Base-by-base conservation (phyloP, 768 basidiomycete genomes). In the Punctularia strigosozonata region DNA sequence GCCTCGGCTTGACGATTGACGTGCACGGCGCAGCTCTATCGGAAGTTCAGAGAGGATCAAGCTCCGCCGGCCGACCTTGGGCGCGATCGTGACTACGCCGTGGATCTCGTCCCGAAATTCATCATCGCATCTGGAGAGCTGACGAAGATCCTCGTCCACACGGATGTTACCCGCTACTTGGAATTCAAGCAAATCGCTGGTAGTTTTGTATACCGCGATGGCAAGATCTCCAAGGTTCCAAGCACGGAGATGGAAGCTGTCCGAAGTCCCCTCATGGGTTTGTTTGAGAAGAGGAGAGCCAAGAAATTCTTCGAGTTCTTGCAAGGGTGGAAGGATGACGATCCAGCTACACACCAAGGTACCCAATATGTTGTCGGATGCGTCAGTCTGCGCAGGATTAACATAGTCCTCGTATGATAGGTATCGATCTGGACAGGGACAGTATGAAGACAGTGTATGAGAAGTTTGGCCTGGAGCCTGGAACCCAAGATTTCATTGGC, bases 181-280 rank as follows among this genome's bases (percentile, higher is more conserved):
- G 95, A 98, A 58, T 99, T 99, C 73, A 99, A 98, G 69, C 94
- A 97, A 66, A 97, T 99, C 62, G 90, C 95, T 0, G 95, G 94
- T 39, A 91, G 87, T 56, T 99, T 83, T 62, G 95, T 99, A 43
- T 97, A 91, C 59, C 81, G 94, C 39, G 94, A 98, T 59, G 90
- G 91, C 37, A 85, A 62, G 64, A 95, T 99, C 62, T 89, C 87
- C 44, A 99, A 99, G 62, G 95, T 99, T 7, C 95, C 95, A 23
- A 83, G 84, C 53, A 97, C 90, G 5, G 92, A 98, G 67, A 80
- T 92, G 69, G 95, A 99, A 66, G 95, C 95, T 6, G 83, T 97
- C 41, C 81, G 64, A 61, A 90, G 86, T 51, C 85, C 91, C 24
- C 68, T 99, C 51, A 98, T 99, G 92, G 95, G 95, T n/a, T 65